Conservation (phyloP, 2,329 filamentous ascomycete genomes). For the Cercospora janseana region DNA sequence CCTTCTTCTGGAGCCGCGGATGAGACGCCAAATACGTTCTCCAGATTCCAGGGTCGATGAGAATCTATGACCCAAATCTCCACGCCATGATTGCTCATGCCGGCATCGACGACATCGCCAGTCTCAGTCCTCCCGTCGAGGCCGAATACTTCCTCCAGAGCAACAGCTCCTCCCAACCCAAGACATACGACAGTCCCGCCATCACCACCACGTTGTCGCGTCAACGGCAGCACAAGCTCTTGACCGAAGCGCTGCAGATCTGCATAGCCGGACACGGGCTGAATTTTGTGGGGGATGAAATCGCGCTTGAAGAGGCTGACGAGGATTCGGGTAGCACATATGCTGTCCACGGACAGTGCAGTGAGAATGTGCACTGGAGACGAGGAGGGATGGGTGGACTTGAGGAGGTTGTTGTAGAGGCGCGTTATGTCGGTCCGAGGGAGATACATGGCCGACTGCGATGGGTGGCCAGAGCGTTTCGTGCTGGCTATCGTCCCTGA, state of each 20-base stretch:
- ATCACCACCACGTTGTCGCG: constrained; percentile 75
- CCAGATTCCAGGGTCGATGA: constrained; percentile 88
- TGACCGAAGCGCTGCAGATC: constrained; percentile 79
- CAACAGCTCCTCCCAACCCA: constrained; percentile 87
- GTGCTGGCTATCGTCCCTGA: constrained; percentile 2
- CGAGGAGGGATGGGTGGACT: constrained; percentile 82
- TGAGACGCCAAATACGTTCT: constrained; percentile 72
- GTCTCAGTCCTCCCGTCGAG: constrained; percentile 60
- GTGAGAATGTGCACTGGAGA: constrained; percentile 89
- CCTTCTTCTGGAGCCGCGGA: constrained; percentile 37
- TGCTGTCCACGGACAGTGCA: constrained; percentile 88
- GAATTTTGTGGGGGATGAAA: constrained; percentile 96
- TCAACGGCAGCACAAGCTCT: constrained; percentile 81
- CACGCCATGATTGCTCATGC: constrained; percentile 67
- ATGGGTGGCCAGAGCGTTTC: not conserved
- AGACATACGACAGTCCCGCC: constrained; percentile 90
- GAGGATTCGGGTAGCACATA: constrained; percentile 92
- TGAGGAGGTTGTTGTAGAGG: constrained; percentile 85
- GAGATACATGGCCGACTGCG: constrained; percentile 71
- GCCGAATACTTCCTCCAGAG: constrained; percentile 76
- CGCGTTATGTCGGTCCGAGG: constrained; percentile 85
- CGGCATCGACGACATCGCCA: constrained; percentile 43
- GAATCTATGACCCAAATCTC: constrained; percentile 95
- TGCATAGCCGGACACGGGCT: constrained; percentile 87
- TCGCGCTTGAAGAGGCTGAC: constrained; percentile 93